Evolutionary conservation across 257 asterid genomes (phyloP), one percentile per base, ranked within the genome.

Genomic region (Jasminum sambac): DNA sequence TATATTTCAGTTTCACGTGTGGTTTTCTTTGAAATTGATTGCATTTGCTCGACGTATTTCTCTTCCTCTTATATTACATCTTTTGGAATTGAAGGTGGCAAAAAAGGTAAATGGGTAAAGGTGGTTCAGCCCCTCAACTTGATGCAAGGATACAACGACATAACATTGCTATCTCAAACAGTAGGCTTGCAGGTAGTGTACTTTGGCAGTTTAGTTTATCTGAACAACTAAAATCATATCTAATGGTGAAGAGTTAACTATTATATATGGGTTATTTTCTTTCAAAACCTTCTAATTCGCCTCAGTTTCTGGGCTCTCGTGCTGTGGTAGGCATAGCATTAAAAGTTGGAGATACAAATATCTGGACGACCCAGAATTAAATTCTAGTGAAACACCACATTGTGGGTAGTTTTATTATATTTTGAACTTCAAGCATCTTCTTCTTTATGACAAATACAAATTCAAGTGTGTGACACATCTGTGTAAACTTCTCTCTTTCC

Each of bases 101-200:
- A 83, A 21, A 87, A 76, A 78, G 98, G 98, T 48, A 72, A 90
- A 23, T 93, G 97, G 98, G 80, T 74, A 73, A 82, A 85, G 83
- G 97, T 93, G 46, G 81, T 69, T 59, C 91, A 90, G 85, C 87
- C 92, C 48, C 77, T 90, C 76, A 73, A 81, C 60, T 88, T 93
- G 39, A 66, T 70, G 43, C 86, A 82, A 79, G 98, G 98, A 68
- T 84, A 83, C 84, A 90, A 90, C 70, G 93, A 93, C 72, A 77
- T 90, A 75, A 52, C 78, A 34, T 78, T 93, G 69, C 76, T 93
- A 77, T 86, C 97, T 73, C 83, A 90, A 82, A 87, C 98, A 41
- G 85, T 90, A 72, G 98, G 97, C 68, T 85, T 90, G 86, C 98
- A 93, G 96, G 97, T 93, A 81, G 71, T 72, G 66, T 72, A 41